Evolutionary conservation across 352 stramenopile species (phyloP), one percentile per base, ranked within the genome.

Genomic region (Phytophthora hibernalis): DNA sequence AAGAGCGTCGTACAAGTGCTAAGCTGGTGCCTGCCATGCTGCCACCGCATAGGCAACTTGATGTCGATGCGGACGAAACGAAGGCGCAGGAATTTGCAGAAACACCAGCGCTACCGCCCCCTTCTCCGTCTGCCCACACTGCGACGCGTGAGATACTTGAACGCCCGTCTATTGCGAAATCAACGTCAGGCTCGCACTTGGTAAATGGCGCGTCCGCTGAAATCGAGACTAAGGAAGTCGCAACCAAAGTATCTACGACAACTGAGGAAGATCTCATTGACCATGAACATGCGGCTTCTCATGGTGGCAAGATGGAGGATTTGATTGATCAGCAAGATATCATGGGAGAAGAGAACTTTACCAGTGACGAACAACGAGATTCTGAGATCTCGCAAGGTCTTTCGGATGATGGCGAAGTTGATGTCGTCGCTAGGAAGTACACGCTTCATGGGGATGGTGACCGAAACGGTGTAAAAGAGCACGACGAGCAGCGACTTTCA

Each of bases 11-110:
- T 18, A 24, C 22, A 15, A 72, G 48, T 8, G 57, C 28, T 7
- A 72, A 63, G 18, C 28, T 60, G 22, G 37, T 20, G 11, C 44
- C 44, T 28, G 28, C 15, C 53, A n/a, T 42, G 0, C 11, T 30
- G 1, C 55, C 42, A 21, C 31, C 20, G 43, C 65, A 40, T 21
- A 55, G 22, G 15, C 44, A 21, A 9, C 35, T 50, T n/a, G 67
- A 85, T 30, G 69, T 81, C 35, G 63, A 77, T 28, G 76, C 51
- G 8, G 76, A 91, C 43, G 80, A 91, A 49, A 85, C 71, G 10
- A 91, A 92, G 42, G 68, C 75, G 3, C 62, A 80, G 2, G 80
- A 87, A 56, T 85, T 85, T 40, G 67, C 72, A 5, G 64, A 67
- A 21, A 87, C 73, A 0, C 79, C 76, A 11, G 76, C 75, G 9